A percentile compares a stretch with the other conserved stretches of the same genome.
Conservation (phyloP, 1,284 basidiomycete species). For the Malassezia caprae region DNA sequence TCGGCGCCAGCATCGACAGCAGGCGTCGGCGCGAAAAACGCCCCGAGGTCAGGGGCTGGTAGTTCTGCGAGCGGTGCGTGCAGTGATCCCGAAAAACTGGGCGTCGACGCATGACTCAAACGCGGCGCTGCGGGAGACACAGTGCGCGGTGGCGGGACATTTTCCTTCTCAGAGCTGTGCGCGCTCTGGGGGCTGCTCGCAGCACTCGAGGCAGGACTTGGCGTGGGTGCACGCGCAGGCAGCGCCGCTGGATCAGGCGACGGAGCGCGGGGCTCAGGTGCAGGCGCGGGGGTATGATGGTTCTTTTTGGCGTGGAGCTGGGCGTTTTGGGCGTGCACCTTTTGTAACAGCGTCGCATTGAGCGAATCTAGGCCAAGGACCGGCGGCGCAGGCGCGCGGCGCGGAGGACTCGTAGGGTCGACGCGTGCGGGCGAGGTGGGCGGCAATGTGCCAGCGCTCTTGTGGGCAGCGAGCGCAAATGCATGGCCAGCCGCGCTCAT, state of each 20-base stretch:
- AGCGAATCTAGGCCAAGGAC: conserved; percentile 28
- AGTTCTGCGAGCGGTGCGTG: conserved; percentile 17
- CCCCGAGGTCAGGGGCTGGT: conserved; percentile 19
- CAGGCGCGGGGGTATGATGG: not conserved
- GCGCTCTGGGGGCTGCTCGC: not conserved
- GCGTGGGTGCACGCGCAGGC: not conserved
- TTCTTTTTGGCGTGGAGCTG: not conserved
- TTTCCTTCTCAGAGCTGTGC: conserved; percentile 29
- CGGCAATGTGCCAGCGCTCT: conserved; percentile 20
- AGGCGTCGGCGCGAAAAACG: conserved; percentile 30
- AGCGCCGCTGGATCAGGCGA: not conserved
- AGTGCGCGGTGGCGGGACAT: conserved; percentile 20
- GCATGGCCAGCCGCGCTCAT: conserved; percentile 22
- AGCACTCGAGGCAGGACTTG: not conserved
- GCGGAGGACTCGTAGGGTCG: not conserved
- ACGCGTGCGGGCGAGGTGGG: conserved; percentile 7
- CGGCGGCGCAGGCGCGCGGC: conserved; percentile 2
- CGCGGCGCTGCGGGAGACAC: not conserved
- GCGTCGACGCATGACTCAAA: not conserved
- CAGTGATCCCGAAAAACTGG: conserved; percentile 18
- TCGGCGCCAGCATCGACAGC: conserved; percentile 6
- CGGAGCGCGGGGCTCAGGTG: not conserved
- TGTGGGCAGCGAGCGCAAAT: conserved; percentile 24
- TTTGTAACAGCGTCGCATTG: conserved; percentile 29
- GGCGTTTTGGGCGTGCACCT: conserved; percentile 25